These are phyloP conservation scores for Aspergillus sp. DNA, from an alignment of 2,329 filamentous ascomycete genomes.

Conservation along the genomic window DNA sequence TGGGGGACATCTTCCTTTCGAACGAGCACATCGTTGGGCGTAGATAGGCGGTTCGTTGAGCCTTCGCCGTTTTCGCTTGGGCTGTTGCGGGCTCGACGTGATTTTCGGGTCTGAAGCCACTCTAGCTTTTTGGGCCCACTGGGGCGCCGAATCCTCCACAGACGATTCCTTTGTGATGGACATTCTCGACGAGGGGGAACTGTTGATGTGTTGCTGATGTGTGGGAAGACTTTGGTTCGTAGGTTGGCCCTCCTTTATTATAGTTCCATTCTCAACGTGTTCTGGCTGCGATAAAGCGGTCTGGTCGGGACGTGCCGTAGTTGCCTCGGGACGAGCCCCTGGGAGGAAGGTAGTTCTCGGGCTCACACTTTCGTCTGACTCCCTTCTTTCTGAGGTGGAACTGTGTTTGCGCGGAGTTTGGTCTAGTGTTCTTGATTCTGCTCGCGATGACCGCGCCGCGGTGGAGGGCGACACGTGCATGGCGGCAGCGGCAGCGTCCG, in stretches of 20 bases:
- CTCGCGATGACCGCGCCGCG: slow-evolving; percentile 38
- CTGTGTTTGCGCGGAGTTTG: slow-evolving; percentile 39
- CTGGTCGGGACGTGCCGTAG: slow-evolving; percentile 29
- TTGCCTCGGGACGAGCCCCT: slow-evolving; percentile 33
- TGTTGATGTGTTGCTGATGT: slow-evolving; percentile 26
- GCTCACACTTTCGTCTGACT: slow-evolving; percentile 72
- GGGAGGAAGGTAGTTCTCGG: slow-evolving; percentile 63
- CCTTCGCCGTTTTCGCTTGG: slow-evolving; percentile 52
- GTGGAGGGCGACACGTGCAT: slow-evolving; percentile 35
- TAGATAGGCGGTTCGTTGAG: slow-evolving; percentile 58
- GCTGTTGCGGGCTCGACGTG: slow-evolving; percentile 37
- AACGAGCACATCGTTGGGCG: slow-evolving; percentile 48
- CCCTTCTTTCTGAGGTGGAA: slow-evolving; percentile 65
- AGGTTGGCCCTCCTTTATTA: slow-evolving; percentile 27
- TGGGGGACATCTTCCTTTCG: slow-evolving; percentile 43
- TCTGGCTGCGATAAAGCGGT: slow-evolving; percentile 25
- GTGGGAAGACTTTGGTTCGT: slow-evolving; percentile 19
- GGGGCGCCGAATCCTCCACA: slow-evolving; percentile 13
- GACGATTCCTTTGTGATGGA: slow-evolving; percentile 21
- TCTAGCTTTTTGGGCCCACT: slow-evolving; percentile 28
- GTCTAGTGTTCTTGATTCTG: slow-evolving; percentile 43
- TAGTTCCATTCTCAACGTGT: slow-evolving; percentile 31
- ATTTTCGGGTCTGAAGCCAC: slow-evolving; percentile 21
- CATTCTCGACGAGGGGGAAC: slow-evolving; percentile 30
- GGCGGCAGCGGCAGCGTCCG: slow-evolving; percentile 33